phyloP scores from a whole-genome alignment of 805 yeast species.

The Kluyveromyces starmeri region DNA sequence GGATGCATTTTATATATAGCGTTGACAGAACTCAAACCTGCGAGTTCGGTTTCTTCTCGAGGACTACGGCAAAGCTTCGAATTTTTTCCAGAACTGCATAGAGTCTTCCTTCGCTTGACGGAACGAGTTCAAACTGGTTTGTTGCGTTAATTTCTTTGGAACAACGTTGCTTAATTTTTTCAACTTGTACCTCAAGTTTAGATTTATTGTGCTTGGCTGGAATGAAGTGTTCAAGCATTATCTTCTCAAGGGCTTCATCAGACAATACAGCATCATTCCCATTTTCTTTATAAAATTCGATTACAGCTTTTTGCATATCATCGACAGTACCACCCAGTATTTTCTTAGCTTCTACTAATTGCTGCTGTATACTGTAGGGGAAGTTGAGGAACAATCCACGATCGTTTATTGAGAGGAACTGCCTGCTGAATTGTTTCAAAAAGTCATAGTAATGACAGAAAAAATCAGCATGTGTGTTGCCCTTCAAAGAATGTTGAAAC shows the following conservation, averaged over 20 bases:
- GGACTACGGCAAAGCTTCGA: too few species aligned
- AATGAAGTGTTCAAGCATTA: neutral
- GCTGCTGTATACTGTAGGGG: neutral
- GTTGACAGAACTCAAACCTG: too few species aligned
- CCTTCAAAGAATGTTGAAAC: conserved; percentile 4
- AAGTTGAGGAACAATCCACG: neutral
- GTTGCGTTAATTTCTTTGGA: too few species aligned
- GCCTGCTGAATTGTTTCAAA: conserved; percentile 5
- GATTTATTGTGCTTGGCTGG: too few species aligned
- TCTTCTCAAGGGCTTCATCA: neutral
- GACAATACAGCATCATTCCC: neutral
- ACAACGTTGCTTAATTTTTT: too few species aligned
- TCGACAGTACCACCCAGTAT: neutral
- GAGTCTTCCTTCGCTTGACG: too few species aligned
- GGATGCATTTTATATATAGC: too few species aligned
- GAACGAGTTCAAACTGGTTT: too few species aligned
- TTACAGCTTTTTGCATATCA: neutral
- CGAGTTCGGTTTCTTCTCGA: too few species aligned
- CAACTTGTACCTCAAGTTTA: too few species aligned
- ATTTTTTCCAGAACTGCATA: too few species aligned
- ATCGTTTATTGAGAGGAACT: neutral
- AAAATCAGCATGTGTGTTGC: neutral
- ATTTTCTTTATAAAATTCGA: neutral
- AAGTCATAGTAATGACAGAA: conserved; percentile 7
- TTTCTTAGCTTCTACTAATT: neutral